These are phyloP conservation scores for Heterobasidion parviporum DNA, from an alignment of 1,284 basidiomycete species.

Conservation along the genomic window DNA sequence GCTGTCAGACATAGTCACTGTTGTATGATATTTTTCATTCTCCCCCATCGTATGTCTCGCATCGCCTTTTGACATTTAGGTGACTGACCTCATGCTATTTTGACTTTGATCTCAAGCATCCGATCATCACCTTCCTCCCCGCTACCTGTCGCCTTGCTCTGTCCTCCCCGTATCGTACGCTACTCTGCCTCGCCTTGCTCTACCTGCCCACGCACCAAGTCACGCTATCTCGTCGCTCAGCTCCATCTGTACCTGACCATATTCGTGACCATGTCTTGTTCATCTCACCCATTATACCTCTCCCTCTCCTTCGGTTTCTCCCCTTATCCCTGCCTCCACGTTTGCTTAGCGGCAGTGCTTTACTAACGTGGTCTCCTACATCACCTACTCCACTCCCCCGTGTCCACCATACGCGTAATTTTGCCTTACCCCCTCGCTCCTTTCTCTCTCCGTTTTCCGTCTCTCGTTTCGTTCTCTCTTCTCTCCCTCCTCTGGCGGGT, in stretches of 20 bases:
- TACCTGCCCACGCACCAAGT: background rate
- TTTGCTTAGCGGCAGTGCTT: conserved; percentile 4
- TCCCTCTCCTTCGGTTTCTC: conserved; percentile 8
- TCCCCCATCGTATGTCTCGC: background rate
- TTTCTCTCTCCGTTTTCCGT: conserved; percentile 27
- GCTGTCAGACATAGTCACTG: conserved; percentile 41
- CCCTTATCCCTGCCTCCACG: conserved; percentile 11
- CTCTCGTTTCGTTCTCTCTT: conserved; percentile 11
- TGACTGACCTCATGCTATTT: background rate
- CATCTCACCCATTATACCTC: conserved; percentile 1
- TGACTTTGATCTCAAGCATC: background rate
- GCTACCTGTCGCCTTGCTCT: background rate
- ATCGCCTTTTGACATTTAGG: background rate
- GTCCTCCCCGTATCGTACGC: background rate
- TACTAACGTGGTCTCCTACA: conserved; percentile 1
- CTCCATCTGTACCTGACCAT: background rate
- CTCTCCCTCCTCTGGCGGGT: background rate
- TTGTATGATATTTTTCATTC: background rate
- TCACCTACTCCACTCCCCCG: conserved; percentile 4
- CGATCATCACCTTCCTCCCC: background rate
- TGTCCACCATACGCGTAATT: background rate
- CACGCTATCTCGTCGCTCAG: background rate
- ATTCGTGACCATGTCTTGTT: background rate
- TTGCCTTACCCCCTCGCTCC: background rate
- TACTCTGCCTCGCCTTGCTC: background rate